Evolutionary conservation across 1,284 basidiomycete species (phyloP).

Genomic region (Volvariella surrecta): DNA sequence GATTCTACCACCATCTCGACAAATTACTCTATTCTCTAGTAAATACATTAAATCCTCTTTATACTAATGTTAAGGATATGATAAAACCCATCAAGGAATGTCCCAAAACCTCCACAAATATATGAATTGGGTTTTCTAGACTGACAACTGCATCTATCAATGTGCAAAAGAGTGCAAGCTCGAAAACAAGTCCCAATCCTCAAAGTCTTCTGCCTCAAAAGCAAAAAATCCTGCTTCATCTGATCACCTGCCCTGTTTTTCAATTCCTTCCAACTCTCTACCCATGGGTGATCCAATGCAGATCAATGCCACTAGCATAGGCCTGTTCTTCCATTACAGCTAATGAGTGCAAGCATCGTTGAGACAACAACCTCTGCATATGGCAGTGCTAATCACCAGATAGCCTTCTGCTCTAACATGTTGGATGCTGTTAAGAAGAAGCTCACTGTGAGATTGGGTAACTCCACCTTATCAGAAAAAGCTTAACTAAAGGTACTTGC

Average conservation of each 20-base stretch:
- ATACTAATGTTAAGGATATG: too few species aligned
- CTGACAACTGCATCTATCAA: slow-evolving; percentile 11
- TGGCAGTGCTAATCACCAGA: slow-evolving; percentile 21
- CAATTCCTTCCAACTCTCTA: slow-evolving; percentile 8
- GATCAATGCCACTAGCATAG: slow-evolving; percentile 12
- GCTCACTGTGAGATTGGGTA: slow-evolving; percentile 7
- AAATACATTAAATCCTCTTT: too few species aligned
- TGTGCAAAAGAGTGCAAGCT: slow-evolving; percentile 1
- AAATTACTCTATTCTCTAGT: too few species aligned
- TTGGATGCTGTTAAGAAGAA: slow-evolving; percentile 9
- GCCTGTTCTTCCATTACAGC: slow-evolving; percentile 14
- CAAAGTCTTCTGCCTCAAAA: slow-evolving; percentile 5
- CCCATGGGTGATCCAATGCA: slow-evolving; percentile 16
- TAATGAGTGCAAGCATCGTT: slow-evolving; percentile 17
- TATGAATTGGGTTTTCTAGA: slow-evolving; percentile 2
- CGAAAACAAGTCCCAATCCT: not conserved
- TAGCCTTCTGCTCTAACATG: slow-evolving; percentile 20
- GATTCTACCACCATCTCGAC: too few species aligned
- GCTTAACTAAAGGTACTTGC: slow-evolving; percentile 17
- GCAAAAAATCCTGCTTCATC: not conserved
- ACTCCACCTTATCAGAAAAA: slow-evolving; percentile 20
- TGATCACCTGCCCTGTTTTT: not conserved
- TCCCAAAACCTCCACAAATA: too few species aligned
- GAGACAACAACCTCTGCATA: slow-evolving; percentile 16
- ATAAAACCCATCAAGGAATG: too few species aligned